A percentile compares a stretch with the other conserved stretches of the same genome.
These are phyloP conservation scores for Saturnispora diversa DNA, from an alignment of 805 yeast genomes.

Conservation along the genomic window DNA sequence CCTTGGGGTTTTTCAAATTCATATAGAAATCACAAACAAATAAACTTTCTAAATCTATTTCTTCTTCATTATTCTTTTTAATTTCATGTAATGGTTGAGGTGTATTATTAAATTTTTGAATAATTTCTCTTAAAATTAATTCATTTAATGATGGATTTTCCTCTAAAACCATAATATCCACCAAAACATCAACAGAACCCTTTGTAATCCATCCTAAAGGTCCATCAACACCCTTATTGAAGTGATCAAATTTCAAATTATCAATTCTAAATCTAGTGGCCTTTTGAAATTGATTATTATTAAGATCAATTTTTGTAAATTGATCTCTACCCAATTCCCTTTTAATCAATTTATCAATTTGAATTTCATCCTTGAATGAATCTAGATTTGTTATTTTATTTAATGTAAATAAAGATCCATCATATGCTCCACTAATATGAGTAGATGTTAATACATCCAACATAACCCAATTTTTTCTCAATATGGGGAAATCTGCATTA, in stretches of 20 bases:
- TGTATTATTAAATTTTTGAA: conserved; percentile 6
- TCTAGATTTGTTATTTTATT: conserved; percentile 64
- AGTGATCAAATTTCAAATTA: conserved; percentile 76
- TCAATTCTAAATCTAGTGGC: conserved; percentile 79
- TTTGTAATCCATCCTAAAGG: conserved; percentile 96
- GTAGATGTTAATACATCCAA: conserved; percentile 81
- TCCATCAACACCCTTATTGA: conserved; percentile 84
- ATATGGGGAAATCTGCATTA: conserved; percentile 67
- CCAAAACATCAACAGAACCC: conserved; percentile 89
- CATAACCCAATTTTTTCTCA: conserved; percentile 90
- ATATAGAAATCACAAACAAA: conserved; percentile 75
- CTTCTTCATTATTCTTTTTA: conserved; percentile 3
- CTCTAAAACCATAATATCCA: conserved; percentile 78
- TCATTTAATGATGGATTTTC: conserved; percentile 33
- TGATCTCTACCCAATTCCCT: conserved; percentile 16
- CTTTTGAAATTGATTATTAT: conserved; percentile 29
- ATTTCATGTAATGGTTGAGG: background rate
- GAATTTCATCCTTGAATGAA: conserved; percentile 34
- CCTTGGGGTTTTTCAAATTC: conserved; percentile 77
- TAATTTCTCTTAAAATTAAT: conserved; percentile 29
- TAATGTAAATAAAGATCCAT: conserved; percentile 85
- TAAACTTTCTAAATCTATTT: conserved; percentile 15
- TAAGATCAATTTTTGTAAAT: conserved; percentile 13
- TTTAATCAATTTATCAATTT: conserved; percentile 22
- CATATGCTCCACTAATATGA: conserved; percentile 83